Evolutionary conservation across 805 yeast genomes (phyloP), one percentile per base, ranked within the genome.

Genomic region (Pachysolen tannophilus): DNA sequence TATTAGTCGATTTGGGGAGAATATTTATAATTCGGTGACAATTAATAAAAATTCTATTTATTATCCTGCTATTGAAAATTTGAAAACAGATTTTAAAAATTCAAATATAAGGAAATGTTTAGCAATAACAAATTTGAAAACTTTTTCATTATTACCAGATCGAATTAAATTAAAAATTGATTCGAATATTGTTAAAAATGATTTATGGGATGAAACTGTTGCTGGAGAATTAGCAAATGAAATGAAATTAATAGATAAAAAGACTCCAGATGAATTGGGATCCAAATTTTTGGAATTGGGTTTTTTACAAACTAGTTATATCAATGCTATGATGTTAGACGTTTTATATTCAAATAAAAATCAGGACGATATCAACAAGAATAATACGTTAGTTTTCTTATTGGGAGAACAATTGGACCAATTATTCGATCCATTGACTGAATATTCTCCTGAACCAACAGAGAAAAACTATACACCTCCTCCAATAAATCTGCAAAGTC

Each of bases 391-490:
- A 15, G 96, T 87, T 0, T 80, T 69, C 41, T 53, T 81, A 24
- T 58, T 90, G 5, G 97, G 97, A 1, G 79, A 78, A 28, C 97
- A 88, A 54, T 59, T 85, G 28, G 96, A 88, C 43, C 90, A 82
- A 46, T 58, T 90, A 26, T 90, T 90, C 55, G 94, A 90, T 49
- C 95, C 97, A 1, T 58, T 87, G 36, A 69, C 84, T 5, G 97
- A 88, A 55, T 90, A 90, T 53, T 83, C 94, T 0, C 97, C 97
- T 0, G 96, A 90, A 55, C 75, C 79, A 20, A 75, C 94, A 26
- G 90, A 82, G 41, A 65, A 70, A 39, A 65, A 72, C 2, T 88
- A 90, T 51, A 64, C 56, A 33, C 75, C 85, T 0, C 94, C 94
- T 2, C 51, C 48, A 1, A 32, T 32, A 37, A 49, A 34, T 38